Evolutionary conservation across 306 rosid genomes (phyloP), one percentile per base, ranked within the genome.

Genomic region (Rosa chinensis): DNA sequence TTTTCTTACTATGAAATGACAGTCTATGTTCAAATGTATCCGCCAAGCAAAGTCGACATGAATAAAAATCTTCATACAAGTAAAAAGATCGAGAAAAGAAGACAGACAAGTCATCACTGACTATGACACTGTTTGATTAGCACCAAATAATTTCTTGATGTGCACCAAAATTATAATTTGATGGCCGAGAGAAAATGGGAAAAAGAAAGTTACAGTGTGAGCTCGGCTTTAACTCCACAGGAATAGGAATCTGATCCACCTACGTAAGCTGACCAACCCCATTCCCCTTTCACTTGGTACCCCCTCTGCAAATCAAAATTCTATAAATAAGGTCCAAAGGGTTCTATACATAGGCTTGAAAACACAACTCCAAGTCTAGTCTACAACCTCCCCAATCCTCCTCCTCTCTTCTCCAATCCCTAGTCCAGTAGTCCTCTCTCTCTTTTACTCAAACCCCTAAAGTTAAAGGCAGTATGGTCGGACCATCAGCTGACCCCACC

Each of bases 321-420:
- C 89, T 90, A 92, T 92, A 92, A 90, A 89, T 86, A 87, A 70
- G 85, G 84, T 58, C 71, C 79, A 28, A 14, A 82, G 86, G 47
- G 70, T 45, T 55, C 80, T 79, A 73, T 68, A 17, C 35, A 1
- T 77, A 85, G 90, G 93, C 86, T 92, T 87, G 93, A 90, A 82
- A 89, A 76, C 73, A 81, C 89, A 20, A 21, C 83, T 17, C 62
- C 77, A 10, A 74, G 71, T 86, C 55, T 76, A 28, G 80, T 79
- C 77, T 10, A 8, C 66, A 68, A 72, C 67, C 59, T 81, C 73
- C n/a, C 68, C 17, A 12, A 21, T n/a, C 28, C 4, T 0, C 32
- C 18, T 67, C 43, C 16, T 17, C 16, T 17, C 66, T 58, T 16
- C 17, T n/a, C 82, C 5, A 20, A 39, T 58, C 67, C 48, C 5